Evolutionary conservation across 2,329 filamentous ascomycete genomes (phyloP), one percentile per base, ranked within the genome.

Genomic region (Coniochaeta sp.): DNA sequence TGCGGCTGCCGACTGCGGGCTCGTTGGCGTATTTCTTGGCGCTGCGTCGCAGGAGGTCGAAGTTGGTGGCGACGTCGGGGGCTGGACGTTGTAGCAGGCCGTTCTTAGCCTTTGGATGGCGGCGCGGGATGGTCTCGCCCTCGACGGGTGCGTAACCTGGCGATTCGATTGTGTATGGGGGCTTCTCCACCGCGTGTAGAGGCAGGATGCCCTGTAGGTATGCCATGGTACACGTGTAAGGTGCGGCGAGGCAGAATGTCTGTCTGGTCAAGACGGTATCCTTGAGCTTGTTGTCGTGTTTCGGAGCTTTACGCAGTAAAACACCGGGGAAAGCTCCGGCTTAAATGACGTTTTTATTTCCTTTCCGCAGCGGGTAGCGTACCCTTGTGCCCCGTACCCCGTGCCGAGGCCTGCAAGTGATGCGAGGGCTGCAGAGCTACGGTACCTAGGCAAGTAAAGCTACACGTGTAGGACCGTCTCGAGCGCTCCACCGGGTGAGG

Each of bases 111-210:
- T 80, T 79, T 60, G 84, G 80, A 72, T 96, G 87, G 62, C 91
- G 85, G 67, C 90, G 88, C 43, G 92, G 91, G 65, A 91, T 87
- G 57, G 92, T 93, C 79, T 96, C 91, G 77, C 91, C 91, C 6
- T 88, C 80, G 63, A 89, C 82, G 67, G 87, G 86, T 70, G 86
- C 76, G 65, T 79, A 84, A 68, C 87, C 89, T 17, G 89, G 78
- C 12, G 82, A 85, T 68, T 95, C 89, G 69, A 92, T 78, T 60
- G 88, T 88, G 78, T 88, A 93, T 16, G 91, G 90, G 36, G 86
- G 83, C 73, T 86, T 85, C 75, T 89, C 87, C 68, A 83, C 78
- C 74, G 83, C 83, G 68, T 79, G 75, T 63, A 85, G 71, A 63
- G 83, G 83, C 70, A 80, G 75, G 31, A 78, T 72, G 64, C 78